Conservation (phyloP, 352 stramenopile species). For the Globisporangium cederbergense region DNA sequence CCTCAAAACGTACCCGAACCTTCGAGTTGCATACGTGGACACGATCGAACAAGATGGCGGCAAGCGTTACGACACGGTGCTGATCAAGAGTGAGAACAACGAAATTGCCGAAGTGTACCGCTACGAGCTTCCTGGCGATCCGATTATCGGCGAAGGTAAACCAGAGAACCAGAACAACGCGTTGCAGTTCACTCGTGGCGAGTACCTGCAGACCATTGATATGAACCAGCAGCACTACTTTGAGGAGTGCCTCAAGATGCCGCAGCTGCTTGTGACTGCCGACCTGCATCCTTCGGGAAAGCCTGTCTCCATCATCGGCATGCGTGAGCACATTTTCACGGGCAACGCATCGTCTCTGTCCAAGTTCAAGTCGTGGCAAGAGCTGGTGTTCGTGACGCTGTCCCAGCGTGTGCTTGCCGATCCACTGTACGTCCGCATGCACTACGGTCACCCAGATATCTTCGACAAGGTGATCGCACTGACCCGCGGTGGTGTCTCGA, state of each 20-base stretch:
- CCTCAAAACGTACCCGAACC: conserved; percentile 69
- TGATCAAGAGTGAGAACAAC: conserved; percentile 69
- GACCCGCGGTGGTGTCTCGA: conserved; percentile 69
- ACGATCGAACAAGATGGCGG: conserved; percentile 36
- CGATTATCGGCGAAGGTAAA: conserved; percentile 80
- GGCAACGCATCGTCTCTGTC: conserved; percentile 71
- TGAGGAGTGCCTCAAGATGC: conserved; percentile 85
- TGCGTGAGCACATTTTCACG: conserved; percentile 84
- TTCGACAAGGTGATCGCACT: conserved; percentile 79
- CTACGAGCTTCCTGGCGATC: conserved; percentile 73
- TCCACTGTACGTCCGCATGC: conserved; percentile 73
- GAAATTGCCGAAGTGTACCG: conserved; percentile 74
- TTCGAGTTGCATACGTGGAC: conserved; percentile 81
- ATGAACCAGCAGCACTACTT: conserved; percentile 90
- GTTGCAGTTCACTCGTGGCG: conserved; percentile 67
- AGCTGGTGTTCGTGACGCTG: conserved; percentile 77
- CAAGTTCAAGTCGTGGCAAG: conserved; percentile 82
- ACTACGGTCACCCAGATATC: conserved; percentile 81
- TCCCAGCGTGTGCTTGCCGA: conserved; percentile 74
- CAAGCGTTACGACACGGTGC: conserved; percentile 56
- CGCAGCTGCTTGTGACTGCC: conserved; percentile 66
- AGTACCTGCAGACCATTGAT: conserved; percentile 86
- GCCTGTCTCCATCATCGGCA: conserved; percentile 75
- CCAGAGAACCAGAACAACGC: conserved; percentile 87
- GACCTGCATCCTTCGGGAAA: conserved; percentile 67